A percentile compares a stretch with the other conserved stretches of the same genome.
Evolutionary conservation across 2,329 filamentous ascomycete genomes (phyloP).

Genomic region (Lecanicillium sp.): DNA sequence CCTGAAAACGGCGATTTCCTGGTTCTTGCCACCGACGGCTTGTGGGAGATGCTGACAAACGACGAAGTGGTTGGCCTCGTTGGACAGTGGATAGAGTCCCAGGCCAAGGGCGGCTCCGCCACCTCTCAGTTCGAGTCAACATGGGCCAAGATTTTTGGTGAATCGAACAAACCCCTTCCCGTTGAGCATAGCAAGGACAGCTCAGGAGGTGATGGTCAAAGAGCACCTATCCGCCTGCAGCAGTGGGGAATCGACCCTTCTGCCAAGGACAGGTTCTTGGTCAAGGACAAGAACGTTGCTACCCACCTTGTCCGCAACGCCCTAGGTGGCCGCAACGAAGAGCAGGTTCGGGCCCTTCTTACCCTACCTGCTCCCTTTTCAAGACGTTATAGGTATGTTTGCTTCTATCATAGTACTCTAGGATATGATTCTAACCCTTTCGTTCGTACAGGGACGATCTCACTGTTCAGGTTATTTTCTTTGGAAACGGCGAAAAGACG

Average conservation of each 20-base stretch:
- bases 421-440: conserved; percentile 13
- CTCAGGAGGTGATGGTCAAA: conserved; percentile 58
- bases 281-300: conserved; percentile 91
- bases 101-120: conserved; percentile 40
- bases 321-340: conserved; percentile 83
- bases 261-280: conserved; percentile 75
- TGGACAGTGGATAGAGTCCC: conserved; percentile 89
- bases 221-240: conserved; percentile 76
- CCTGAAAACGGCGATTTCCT: conserved; percentile 90
- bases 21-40: conserved; percentile 90
- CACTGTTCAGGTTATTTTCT: conserved; percentile 98
- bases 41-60: conserved; percentile 99
- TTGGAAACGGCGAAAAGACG: conserved; percentile 70
- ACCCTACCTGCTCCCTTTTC: conserved; percentile 89
- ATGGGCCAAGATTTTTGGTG: conserved; percentile 60
- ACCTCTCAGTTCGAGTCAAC: conserved; percentile 60
- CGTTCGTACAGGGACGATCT: conserved; percentile 67
- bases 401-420: conserved; percentile 6
- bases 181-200: conserved; percentile 57
- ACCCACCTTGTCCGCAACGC: conserved; percentile 95
- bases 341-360: conserved; percentile 87
- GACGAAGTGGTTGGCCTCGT: conserved; percentile 96
- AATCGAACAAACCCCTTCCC: conserved; percentile 51
- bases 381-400: conserved; percentile 69
- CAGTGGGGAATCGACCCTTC: conserved; percentile 82